Conservation (phyloP, 805 yeast genomes). For the Lachancea fermentati region DNA sequence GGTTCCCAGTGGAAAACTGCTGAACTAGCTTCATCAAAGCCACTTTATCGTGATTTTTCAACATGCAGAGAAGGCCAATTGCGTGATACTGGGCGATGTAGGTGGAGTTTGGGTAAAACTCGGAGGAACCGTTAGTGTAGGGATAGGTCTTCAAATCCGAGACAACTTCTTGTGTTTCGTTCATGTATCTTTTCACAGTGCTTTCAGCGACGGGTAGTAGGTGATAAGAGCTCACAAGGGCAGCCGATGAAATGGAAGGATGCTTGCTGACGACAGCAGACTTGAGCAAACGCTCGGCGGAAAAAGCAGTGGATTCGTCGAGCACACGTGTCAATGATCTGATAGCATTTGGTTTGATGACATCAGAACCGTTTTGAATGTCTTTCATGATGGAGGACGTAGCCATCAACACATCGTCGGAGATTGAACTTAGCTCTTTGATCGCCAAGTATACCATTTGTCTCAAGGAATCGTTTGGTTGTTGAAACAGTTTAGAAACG, state of each 20-base stretch:
- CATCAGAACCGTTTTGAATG: conserved; percentile 79
- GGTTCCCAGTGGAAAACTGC: conserved; percentile 55
- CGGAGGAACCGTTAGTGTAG: conserved; percentile 31
- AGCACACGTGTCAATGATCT: conserved; percentile 85
- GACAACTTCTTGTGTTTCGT: conserved; percentile 91
- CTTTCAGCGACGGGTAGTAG: conserved; percentile 84
- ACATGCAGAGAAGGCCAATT: conserved; percentile 78
- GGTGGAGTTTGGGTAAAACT: conserved; percentile 61
- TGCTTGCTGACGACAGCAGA: conserved; percentile 88
- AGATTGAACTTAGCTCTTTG: conserved; percentile 78
- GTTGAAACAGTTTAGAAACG: conserved; percentile 90
- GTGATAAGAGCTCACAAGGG: conserved; percentile 86
- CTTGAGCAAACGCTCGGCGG: conserved; percentile 87
- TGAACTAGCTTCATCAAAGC: conserved; percentile 87
- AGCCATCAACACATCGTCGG: conserved; percentile 94
- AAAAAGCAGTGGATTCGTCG: conserved; percentile 85
- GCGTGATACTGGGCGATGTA: conserved; percentile 94
- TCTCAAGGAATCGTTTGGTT: conserved; percentile 73
- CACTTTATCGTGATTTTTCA: conserved; percentile 89
- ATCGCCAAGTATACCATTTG: conserved; percentile 92
- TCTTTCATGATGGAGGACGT: conserved; percentile 98
- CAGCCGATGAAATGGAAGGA: conserved; percentile 89
- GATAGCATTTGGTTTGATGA: conserved; percentile 91
- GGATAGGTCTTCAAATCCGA: conserved; percentile 39
- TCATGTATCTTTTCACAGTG: conserved; percentile 88